A percentile compares a stretch with the other conserved stretches of the same genome.
phyloP scores from a whole-genome alignment of 2,329 filamentous ascomycete genomes.

The Claviceps humidiphila region DNA sequence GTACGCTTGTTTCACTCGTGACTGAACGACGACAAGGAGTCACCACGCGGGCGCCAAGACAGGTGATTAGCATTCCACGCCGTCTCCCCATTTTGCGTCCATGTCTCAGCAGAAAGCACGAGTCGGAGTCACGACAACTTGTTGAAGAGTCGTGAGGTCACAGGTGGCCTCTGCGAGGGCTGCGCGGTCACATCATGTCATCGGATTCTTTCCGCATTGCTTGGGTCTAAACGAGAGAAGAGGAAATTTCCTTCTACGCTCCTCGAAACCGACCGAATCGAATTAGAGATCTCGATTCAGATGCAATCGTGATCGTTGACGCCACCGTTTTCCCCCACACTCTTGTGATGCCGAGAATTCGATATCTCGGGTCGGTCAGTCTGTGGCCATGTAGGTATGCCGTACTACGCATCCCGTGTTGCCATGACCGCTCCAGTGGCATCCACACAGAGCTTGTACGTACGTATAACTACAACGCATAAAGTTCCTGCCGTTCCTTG shows the following conservation, averaged over 20 bases:
- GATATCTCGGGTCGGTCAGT: background rate
- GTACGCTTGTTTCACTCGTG: background rate
- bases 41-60: background rate
- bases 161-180: background rate
- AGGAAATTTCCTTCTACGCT: background rate
- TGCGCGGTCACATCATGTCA: background rate
- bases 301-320: background rate
- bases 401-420: background rate
- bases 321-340: background rate
- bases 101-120: background rate
- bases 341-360: background rate
- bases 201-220: background rate
- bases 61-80: background rate
- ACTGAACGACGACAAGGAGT: background rate
- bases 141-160: background rate
- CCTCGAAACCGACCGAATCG: background rate
- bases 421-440: background rate
- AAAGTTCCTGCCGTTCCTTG: background rate
- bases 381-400: background rate
- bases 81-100: background rate
- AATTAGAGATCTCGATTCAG: background rate
- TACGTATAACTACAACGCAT: background rate
- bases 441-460: background rate
- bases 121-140: too few species aligned
- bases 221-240: too few species aligned